Percentiles rank a stretch among this genome's conserved stretches.
These are phyloP conservation scores for Phytophthora constricta DNA, from an alignment of 352 stramenopile species.

Conservation along the genomic window DNA sequence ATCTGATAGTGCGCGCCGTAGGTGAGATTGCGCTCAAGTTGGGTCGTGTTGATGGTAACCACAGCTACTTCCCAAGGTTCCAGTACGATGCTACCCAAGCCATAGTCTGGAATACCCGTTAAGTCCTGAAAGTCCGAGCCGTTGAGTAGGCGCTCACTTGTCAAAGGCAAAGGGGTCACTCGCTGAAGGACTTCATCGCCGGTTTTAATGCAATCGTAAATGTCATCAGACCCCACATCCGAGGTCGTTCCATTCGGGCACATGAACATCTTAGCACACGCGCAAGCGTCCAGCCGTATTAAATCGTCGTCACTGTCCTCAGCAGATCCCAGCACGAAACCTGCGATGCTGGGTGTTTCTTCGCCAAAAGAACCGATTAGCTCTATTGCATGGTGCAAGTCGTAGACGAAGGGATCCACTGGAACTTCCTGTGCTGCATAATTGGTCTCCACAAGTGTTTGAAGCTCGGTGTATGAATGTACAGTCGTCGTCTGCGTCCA, in stretches of 20 bases:
- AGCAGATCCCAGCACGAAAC: conserved; percentile 51
- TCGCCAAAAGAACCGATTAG: conserved; percentile 90
- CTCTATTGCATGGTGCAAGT: conserved; percentile 89
- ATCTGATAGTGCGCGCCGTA: conserved; percentile 97
- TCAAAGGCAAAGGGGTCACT: conserved; percentile 79
- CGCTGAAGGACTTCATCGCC: conserved; percentile 91
- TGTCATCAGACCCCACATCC: conserved; percentile 59
- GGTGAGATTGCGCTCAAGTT: conserved; percentile 93
- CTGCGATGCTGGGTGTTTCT: conserved; percentile 78
- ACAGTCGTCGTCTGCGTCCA: conserved; percentile 74
- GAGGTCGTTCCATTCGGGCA: conserved; percentile 95
- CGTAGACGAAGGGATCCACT: conserved; percentile 93
- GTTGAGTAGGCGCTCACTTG: conserved; percentile 56
- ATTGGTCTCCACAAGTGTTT: conserved; percentile 50
- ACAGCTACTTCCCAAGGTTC: conserved; percentile 91
- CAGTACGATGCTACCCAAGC: conserved; percentile 76
- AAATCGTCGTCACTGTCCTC: conserved; percentile 39
- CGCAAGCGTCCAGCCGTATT: conserved; percentile 92
- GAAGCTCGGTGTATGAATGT: conserved; percentile 80
- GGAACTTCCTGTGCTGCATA: conserved; percentile 54
- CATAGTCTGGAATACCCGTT: conserved; percentile 55
- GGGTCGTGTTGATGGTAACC: conserved; percentile 93
- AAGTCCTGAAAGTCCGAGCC: conserved; percentile 79
- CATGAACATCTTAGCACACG: conserved; percentile 92
- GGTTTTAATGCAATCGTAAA: conserved; percentile 92